Percentiles rank a stretch among this genome's conserved stretches.
phyloP scores from a whole-genome alignment of 2,329 filamentous ascomycete species.

The Annulohypoxylon truncatum region DNA sequence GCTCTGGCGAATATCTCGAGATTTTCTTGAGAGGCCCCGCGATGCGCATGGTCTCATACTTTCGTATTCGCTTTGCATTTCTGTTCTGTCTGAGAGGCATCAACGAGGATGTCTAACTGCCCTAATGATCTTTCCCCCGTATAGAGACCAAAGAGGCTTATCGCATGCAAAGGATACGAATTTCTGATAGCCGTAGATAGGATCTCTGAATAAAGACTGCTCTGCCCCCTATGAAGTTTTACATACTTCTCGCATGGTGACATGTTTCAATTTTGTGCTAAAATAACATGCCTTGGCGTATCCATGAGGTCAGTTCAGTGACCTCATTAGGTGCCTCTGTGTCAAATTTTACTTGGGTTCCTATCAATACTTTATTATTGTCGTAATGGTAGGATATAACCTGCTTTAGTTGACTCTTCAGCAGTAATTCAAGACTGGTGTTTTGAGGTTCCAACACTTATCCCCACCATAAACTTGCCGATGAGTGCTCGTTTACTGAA shows the following conservation, averaged over 20 bases:
- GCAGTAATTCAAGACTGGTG: too few species aligned
- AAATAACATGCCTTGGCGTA: neutral
- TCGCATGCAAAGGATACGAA: conserved; percentile 4
- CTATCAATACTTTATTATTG: too few species aligned
- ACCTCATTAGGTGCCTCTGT: too few species aligned
- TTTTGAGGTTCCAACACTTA: too few species aligned
- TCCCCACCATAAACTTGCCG: too few species aligned
- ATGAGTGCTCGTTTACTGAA: too few species aligned
- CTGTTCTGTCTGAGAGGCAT: neutral
- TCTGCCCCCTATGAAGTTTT: neutral
- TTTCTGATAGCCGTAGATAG: conserved; percentile 25
- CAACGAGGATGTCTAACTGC: neutral
- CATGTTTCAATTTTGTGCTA: neutral
- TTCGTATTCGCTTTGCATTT: conserved; percentile 1
- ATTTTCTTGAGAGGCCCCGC: neutral
- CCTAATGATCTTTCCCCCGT: neutral
- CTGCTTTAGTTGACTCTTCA: too few species aligned
- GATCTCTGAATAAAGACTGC: conserved; percentile 19
- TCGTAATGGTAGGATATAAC: too few species aligned
- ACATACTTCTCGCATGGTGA: neutral
- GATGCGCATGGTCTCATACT: neutral
- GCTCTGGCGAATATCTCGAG: neutral
- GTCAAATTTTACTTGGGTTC: too few species aligned
- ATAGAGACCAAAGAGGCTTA: neutral
- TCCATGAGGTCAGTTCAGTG: too few species aligned